Evolutionary conservation across 2,329 filamentous ascomycete species (phyloP).

Genomic region (Cladorrhinum sp.): DNA sequence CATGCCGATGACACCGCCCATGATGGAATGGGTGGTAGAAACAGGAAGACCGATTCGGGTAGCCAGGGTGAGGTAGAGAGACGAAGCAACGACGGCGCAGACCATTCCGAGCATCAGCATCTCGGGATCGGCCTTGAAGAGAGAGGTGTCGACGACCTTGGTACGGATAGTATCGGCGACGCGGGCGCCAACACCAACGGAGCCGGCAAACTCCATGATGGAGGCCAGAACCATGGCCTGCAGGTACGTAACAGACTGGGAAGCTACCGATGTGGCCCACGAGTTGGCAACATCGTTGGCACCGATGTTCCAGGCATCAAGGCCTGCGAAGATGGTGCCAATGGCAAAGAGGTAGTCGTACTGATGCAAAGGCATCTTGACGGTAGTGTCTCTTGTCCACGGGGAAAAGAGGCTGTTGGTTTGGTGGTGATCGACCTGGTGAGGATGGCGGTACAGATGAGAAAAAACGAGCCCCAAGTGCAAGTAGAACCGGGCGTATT

Average conservation of each 20-base stretch:
- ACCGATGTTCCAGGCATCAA: constrained; percentile 65
- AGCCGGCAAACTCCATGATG: constrained; percentile 61
- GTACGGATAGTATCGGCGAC: constrained; percentile 62
- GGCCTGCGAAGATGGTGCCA: constrained; percentile 62
- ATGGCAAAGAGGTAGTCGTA: constrained; percentile 64
- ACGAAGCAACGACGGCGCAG: constrained; percentile 52
- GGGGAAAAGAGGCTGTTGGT: not conserved
- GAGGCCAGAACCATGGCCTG: constrained; percentile 59
- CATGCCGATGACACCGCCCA: constrained; percentile 58
- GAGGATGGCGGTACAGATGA: not conserved
- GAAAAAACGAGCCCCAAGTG: not conserved
- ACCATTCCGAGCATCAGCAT: constrained; percentile 59
- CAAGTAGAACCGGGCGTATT: constrained; percentile 13
- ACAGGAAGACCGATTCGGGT: constrained; percentile 56
- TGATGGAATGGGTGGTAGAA: constrained; percentile 60
- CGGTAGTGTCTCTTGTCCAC: constrained; percentile 1
- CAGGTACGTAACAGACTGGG: constrained; percentile 59
- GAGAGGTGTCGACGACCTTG: constrained; percentile 50
- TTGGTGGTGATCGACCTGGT: constrained; percentile 12
- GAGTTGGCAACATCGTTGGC: constrained; percentile 71
- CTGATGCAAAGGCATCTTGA: constrained; percentile 42
- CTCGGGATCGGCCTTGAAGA: constrained; percentile 47
- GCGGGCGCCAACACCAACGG: constrained; percentile 58
- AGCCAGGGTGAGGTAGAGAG: constrained; percentile 55
- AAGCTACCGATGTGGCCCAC: constrained; percentile 72